These are phyloP conservation scores for Barnettozyma botsteinii DNA, from an alignment of 805 yeast genomes.

Conservation along the genomic window DNA sequence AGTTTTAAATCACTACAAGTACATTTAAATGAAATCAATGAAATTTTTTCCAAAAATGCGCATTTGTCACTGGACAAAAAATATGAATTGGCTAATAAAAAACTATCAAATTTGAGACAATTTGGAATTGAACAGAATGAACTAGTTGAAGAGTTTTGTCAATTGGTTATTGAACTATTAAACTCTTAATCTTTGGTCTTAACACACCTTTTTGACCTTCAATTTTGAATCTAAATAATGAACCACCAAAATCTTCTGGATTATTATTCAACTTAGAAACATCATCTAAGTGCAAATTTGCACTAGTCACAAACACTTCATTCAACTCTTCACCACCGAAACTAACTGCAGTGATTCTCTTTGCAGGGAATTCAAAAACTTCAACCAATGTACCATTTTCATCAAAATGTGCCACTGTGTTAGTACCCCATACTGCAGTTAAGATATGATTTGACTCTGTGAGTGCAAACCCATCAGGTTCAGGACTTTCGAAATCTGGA, in stretches of 20 bases:
- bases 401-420: constrained; percentile 49
- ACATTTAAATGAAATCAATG: constrained; percentile 46
- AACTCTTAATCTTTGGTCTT: constrained; percentile 18
- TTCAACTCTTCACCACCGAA: constrained; percentile 35
- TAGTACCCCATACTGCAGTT: constrained; percentile 62
- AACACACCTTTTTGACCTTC: constrained; percentile 31
- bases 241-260: constrained; percentile 56
- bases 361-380: constrained; percentile 51
- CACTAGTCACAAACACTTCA: constrained; percentile 65
- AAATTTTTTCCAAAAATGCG: constrained; percentile 45
- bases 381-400: constrained; percentile 44
- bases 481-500: constrained; percentile 36
- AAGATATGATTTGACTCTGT: constrained; percentile 48
- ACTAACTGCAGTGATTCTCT: constrained; percentile 58
- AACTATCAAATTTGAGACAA: constrained; percentile 50
- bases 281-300: constrained; percentile 43
- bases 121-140: constrained; percentile 66
- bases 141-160: constrained; percentile 64
- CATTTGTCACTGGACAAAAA: constrained; percentile 49
- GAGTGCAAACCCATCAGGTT: constrained; percentile 78
- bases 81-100: constrained; percentile 52
- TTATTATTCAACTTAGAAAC: constrained; percentile 26
- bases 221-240: constrained; percentile 42
- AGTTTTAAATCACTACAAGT: constrained; percentile 47
- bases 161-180: constrained; percentile 16